Evolutionary conservation across 306 rosid genomes (phyloP), one percentile per base, ranked within the genome.

Genomic region (Morella rubra): DNA sequence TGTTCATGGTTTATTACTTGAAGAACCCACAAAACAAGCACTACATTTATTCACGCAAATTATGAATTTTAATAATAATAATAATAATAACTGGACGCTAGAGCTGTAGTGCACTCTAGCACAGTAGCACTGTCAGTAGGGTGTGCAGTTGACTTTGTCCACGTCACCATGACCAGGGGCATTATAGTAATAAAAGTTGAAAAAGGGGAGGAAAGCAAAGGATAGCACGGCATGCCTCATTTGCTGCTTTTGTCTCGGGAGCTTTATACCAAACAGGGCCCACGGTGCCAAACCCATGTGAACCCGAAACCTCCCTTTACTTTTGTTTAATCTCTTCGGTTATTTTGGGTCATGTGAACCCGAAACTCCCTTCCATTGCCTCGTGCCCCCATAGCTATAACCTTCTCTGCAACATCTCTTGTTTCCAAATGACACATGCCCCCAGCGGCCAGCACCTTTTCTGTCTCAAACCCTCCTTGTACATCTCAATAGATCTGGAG

Each of bases 251-350:
- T 79, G 73, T 77, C 73, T 76, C 14, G 80, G 80, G 76, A 18
- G 41, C 45, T 45, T 82, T 64, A 32, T 32, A 32, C 37, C 37
- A 32, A 32, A 32, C 3, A 32, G 37, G 37, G 37, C 37, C 37
- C 37, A 32, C 3, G 37, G 76, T 74, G 66, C 76, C 81, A 68
- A 3, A 8, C 42, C 79, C 85, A 68, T 86, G 85, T 83, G 87
- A 86, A 75, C 60, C 76, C 24, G 61, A 55, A 55, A 7, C 24
- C 13, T 19, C n/a, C n/a, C 8, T n/a, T 0, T 55, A 0, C n/a
- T 55, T 7, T 55, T 27, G 32, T 27, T 27, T 24, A 27, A 27
- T 27, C 32, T 27, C 32, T 27, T 1, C 2, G 1, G 1, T 27
- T 27, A 27, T 27, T 27, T 27, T 27, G 32, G 32, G 8, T 7